phyloP scores from a whole-genome alignment of 2,329 filamentous ascomycete species.

The Sporothrix schenckii region DNA sequence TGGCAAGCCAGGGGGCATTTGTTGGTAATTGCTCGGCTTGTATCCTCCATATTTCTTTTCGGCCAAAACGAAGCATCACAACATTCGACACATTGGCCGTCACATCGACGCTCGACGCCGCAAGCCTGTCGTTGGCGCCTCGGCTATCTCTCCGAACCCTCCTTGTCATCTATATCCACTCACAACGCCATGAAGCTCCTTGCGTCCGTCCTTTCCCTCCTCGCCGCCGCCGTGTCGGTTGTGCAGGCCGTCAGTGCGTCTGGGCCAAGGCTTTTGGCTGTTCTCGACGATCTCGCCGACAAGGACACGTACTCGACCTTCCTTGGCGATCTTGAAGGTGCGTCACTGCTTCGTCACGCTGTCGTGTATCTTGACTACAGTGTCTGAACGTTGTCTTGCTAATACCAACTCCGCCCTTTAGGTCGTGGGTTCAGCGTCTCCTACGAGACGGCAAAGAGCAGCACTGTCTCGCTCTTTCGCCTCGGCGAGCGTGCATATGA shows the following conservation, averaged over 20 bases:
- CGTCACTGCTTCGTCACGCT: conserved; percentile 41
- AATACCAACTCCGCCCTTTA: conserved; percentile 45
- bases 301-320: conserved; percentile 84
- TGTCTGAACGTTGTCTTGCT: neutral
- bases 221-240: conserved; percentile 66
- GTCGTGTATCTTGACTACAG: neutral
- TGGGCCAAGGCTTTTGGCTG: conserved; percentile 79
- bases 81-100: neutral
- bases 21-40: neutral
- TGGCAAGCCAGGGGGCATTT: conserved; percentile 16
- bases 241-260: conserved; percentile 77
- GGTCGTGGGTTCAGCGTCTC: conserved; percentile 80
- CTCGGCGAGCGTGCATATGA: conserved; percentile 89
- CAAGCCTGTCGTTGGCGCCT: conserved; percentile 10
- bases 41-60: conserved; percentile 10
- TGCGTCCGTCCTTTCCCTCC: conserved; percentile 64
- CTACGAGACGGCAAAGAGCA: conserved; percentile 82
- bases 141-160: conserved; percentile 28
- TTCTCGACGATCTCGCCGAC: conserved; percentile 80
- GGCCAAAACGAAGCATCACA: conserved; percentile 6
- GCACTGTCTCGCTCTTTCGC: conserved; percentile 75
- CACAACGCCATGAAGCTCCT: conserved; percentile 65
- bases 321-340: conserved; percentile 69
- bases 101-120: neutral
- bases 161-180: conserved; percentile 34